Evolutionary conservation across 1,139 yeast species (phyloP).

Genomic region (Blastobotrys elegans): DNA sequence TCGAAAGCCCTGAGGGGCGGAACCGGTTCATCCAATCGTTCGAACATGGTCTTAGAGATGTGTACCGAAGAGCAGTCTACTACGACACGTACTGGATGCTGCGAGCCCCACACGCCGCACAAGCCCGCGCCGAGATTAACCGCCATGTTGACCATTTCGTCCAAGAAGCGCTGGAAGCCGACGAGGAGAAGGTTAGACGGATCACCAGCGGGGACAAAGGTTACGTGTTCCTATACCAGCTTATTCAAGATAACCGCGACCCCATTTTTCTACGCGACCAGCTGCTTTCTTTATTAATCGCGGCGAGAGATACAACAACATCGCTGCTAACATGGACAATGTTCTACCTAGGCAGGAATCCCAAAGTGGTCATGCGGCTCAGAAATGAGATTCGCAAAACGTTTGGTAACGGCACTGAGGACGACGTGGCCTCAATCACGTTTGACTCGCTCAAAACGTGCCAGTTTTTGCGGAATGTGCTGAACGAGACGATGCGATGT

Average conservation of each 20-base stretch:
- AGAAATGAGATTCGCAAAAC: slow-evolving; percentile 34
- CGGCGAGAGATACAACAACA: slow-evolving; percentile 54
- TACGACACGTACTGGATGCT: slow-evolving; percentile 11
- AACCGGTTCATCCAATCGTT: slow-evolving; percentile 14
- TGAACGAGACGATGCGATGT: slow-evolving; percentile 29
- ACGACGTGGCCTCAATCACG: slow-evolving; percentile 25
- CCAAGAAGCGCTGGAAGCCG: slow-evolving; percentile 12
- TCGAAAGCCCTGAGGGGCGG: slow-evolving; percentile 11
- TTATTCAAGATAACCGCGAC: slow-evolving; percentile 45
- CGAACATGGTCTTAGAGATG: slow-evolving; percentile 7
- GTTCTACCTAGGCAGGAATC: slow-evolving; percentile 44
- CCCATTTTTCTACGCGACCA: slow-evolving; percentile 46
- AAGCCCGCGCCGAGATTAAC: slow-evolving; percentile 2
- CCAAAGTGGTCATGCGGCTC: slow-evolving; percentile 36
- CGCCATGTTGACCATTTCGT: slow-evolving; percentile 11
- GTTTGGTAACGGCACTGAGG: slow-evolving; percentile 14
- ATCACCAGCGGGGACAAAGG: slow-evolving; percentile 8
- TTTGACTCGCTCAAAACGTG: slow-evolving; percentile 47
- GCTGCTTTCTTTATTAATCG: slow-evolving; percentile 45
- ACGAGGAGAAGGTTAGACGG: slow-evolving; percentile 10
- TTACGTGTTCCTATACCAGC: slow-evolving; percentile 46
- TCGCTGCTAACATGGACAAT: slow-evolving; percentile 45
- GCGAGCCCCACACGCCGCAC: slow-evolving; percentile 4
- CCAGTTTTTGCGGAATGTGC: slow-evolving; percentile 22
- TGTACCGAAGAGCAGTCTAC: slow-evolving; percentile 7